Base-by-base conservation (phyloP, 2,329 filamentous ascomycete species). In the Colletotrichum caudatum region DNA sequence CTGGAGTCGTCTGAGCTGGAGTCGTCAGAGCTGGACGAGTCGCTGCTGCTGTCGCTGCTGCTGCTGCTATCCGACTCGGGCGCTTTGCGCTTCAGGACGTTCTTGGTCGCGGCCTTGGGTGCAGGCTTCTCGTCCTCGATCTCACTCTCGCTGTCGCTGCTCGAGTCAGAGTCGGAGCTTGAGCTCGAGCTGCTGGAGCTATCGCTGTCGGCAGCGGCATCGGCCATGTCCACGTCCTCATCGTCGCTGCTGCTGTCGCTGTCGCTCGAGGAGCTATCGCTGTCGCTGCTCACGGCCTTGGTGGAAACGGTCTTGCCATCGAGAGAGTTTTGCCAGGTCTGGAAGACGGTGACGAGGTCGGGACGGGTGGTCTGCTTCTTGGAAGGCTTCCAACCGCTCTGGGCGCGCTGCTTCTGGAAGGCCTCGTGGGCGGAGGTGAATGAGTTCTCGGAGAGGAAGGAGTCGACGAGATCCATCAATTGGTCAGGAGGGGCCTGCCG, bases 401-500 rank as follows among this genome's bases (percentile, higher is more conserved):
- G 85, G 78, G 82, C 86, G 64, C 88, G 84, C 78, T 94, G 90
- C 78, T 90, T 89, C 76, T 85, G 84, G 77, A 94, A 91, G 6
- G 89, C 87, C 71, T 85, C 83, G 77, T 87, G 88, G 57, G 92
- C 88, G 70, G 85, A 84, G 59, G 85, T 80, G 76, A 93, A 92
- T n/a, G 89, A 87, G 79, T 92, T 86, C 57, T 91, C 86, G 53
- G 86, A 85, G 61, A 94, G 85, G 80, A 94, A 94, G 29, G 82
- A 81, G 73, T 89, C 89, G 76, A 94, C 86, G 20, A 93, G 83
- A 72, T 90, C 88, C 78, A 94, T 83, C 46, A 94, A 83, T 79
- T 92, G 86, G 37, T 86, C 80, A 5, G 91, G 87, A 35, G 89
- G 85, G 58, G 83, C 79, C 37, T 80, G 70, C 37, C 75, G 59